Evolutionary conservation across 2,329 filamentous ascomycete genomes (phyloP).

Genomic region (Cytospora schulzeri): DNA sequence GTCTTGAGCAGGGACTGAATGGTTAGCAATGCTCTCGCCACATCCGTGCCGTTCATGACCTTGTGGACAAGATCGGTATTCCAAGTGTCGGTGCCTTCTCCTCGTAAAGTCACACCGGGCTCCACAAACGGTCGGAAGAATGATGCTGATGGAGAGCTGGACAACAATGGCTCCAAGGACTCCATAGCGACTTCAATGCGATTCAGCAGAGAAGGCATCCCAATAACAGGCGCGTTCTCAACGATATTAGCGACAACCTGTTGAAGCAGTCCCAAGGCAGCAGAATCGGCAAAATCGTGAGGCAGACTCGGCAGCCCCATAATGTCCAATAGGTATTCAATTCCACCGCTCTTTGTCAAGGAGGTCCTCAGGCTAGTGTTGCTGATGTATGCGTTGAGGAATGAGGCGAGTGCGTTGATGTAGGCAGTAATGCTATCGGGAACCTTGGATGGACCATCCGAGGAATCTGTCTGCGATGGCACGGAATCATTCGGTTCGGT

Average conservation of each 20-base stretch:
- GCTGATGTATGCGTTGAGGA: slow-evolving; percentile 73
- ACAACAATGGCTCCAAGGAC: slow-evolving; percentile 66
- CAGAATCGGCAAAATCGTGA: slow-evolving; percentile 68
- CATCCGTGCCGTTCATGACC: slow-evolving; percentile 67
- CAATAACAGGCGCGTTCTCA: slow-evolving; percentile 77
- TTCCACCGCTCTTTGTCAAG: slow-evolving; percentile 78
- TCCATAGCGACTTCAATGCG: slow-evolving; percentile 72
- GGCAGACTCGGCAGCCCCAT: slow-evolving; percentile 80
- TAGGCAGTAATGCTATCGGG: slow-evolving; percentile 61
- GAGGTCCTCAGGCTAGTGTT: slow-evolving; percentile 72
- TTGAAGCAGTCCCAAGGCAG: slow-evolving; percentile 69
- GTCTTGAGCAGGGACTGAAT: slow-evolving; percentile 76
- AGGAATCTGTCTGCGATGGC: neutral
- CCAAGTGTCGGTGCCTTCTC: slow-evolving; percentile 35
- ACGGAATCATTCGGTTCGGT: slow-evolving; percentile 32
- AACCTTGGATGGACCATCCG: slow-evolving; percentile 30
- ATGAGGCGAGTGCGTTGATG: slow-evolving; percentile 74
- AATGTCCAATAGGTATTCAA: slow-evolving; percentile 82
- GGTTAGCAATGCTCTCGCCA: slow-evolving; percentile 77
- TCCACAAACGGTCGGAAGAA: slow-evolving; percentile 72
- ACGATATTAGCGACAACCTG: slow-evolving; percentile 76
- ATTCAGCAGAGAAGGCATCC: slow-evolving; percentile 78
- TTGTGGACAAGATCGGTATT: slow-evolving; percentile 44
- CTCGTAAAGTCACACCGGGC: slow-evolving; percentile 42
- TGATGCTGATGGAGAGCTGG: slow-evolving; percentile 52